Percentiles rank a stretch among this genome's conserved stretches.
phyloP scores from a whole-genome alignment of 139 green algal species.

The Auxenochlorella pyrenoidosa region DNA sequence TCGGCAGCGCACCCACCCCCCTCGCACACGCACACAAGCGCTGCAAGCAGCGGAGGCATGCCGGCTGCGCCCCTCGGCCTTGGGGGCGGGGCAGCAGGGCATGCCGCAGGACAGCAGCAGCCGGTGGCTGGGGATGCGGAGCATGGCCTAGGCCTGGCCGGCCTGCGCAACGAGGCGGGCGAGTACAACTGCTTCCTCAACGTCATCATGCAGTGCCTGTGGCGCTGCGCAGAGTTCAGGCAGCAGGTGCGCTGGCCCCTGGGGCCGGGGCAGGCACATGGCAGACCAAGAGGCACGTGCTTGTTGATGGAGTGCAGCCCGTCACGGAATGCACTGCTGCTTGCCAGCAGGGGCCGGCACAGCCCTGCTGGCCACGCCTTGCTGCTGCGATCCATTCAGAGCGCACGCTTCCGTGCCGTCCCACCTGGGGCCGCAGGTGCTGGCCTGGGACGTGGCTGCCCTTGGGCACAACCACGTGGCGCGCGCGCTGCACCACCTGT shows the following conservation, averaged over 20 bases:
- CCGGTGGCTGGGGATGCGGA: not conserved
- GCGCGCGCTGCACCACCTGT: slow-evolving; percentile 62
- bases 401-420: not conserved
- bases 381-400: no score
- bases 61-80: no score
- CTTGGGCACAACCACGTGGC: slow-evolving; percentile 49
- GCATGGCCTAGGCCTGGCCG: not conserved
- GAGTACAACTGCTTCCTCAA: slow-evolving; percentile 95
- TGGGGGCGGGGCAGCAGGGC: not conserved
- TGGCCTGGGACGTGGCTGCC: not conserved
- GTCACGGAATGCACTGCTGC: not conserved
- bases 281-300: not conserved
- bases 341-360: no score
- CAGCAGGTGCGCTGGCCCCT: not conserved
- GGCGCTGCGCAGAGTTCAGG: slow-evolving; percentile 28
- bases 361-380: no score
- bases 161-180: slow-evolving; percentile 31
- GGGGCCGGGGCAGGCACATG: not conserved
- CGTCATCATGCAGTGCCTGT: slow-evolving; percentile 80
- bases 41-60: not conserved
- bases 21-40: no score
- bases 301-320: not conserved
- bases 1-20: not conserved
- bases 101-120: not conserved
- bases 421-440: not conserved